Conservation (phyloP, 148 eudicot species). For the Pharnaceum exiguum region DNA sequence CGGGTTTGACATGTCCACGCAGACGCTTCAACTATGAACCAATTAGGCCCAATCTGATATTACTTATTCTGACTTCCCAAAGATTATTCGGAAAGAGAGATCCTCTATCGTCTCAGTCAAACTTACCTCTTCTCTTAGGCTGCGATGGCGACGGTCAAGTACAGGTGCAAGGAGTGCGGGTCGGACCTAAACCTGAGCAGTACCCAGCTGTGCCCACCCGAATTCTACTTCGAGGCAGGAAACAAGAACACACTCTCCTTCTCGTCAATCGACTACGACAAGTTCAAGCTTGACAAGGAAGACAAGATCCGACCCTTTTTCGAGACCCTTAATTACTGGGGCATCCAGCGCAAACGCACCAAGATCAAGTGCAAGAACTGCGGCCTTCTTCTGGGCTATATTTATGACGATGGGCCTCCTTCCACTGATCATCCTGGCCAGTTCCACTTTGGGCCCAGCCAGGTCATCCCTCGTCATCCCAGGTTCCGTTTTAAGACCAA, state of each 20-base stretch:
- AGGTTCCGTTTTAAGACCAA: slow-evolving; percentile 72
- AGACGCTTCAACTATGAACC: too few relatives aligned
- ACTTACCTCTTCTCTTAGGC: not conserved
- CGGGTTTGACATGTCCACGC: too few relatives aligned
- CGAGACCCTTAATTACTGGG: slow-evolving; percentile 85
- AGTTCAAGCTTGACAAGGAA: slow-evolving; percentile 51
- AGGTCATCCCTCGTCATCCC: slow-evolving; percentile 67
- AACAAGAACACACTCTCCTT: slow-evolving; percentile 79
- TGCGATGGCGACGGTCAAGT: slow-evolving; percentile 57
- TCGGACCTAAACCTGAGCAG: slow-evolving; percentile 52
- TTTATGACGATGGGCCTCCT: slow-evolving; percentile 84
- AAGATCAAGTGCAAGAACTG: slow-evolving; percentile 62
- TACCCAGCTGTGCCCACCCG: slow-evolving; percentile 55
- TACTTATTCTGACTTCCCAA: too few relatives aligned
- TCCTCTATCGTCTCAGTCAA: too few relatives aligned
- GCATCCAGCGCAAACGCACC: slow-evolving; percentile 66
- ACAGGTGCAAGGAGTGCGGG: slow-evolving; percentile 65
- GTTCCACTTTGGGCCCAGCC: slow-evolving; percentile 76
- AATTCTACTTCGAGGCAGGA: slow-evolving; percentile 88
- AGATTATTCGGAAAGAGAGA: too few relatives aligned
- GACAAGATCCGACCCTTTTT: slow-evolving; percentile 78
- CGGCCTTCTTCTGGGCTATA: slow-evolving; percentile 42
- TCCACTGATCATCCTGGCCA: slow-evolving; percentile 45
- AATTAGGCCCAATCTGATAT: too few relatives aligned
- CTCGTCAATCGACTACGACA: slow-evolving; percentile 47